A percentile compares a stretch with the other conserved stretches of the same genome.
phyloP scores from a whole-genome alignment of 495 filamentous ascomycete genomes.

The Trichocladium antarcticum region DNA sequence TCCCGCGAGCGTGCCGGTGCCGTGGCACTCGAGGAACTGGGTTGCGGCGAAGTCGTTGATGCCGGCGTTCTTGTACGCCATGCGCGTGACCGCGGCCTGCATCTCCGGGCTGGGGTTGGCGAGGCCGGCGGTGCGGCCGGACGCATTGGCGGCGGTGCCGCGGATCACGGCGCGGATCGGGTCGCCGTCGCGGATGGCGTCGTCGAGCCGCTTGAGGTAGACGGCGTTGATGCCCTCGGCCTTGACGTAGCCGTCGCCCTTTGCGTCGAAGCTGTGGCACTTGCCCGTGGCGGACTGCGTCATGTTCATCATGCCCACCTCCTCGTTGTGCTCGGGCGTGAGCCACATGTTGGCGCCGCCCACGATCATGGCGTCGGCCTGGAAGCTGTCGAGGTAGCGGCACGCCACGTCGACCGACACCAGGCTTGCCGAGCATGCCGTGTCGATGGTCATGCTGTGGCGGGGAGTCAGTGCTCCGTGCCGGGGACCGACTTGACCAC shows the following conservation, averaged over 20 bases:
- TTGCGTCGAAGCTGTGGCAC: constrained; percentile 16
- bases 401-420: too few relatives aligned
- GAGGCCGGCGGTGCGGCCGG: constrained; percentile 39
- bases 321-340: too few relatives aligned
- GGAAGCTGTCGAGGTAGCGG: too few relatives aligned
- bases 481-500: too few relatives aligned
- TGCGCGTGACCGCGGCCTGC: background rate
- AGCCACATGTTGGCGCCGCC: too few relatives aligned
- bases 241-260: constrained; percentile 28
- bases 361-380: too few relatives aligned
- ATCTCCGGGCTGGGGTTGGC: background rate
- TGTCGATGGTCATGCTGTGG: too few relatives aligned
- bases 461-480: too few relatives aligned
- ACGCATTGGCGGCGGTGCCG: constrained; percentile 17
- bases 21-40: constrained; percentile 36
- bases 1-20: constrained; percentile 42
- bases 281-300: background rate
- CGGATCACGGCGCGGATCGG: constrained; percentile 44
- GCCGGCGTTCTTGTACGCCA: background rate
- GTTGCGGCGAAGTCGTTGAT: background rate
- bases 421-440: too few relatives aligned
- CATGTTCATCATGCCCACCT: too few relatives aligned
- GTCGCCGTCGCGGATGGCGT: constrained; percentile 41
- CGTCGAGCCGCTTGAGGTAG: constrained; percentile 42
- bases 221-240: constrained; percentile 28